A percentile compares a stretch with the other conserved stretches of the same genome.
phyloP scores from a whole-genome alignment of 2,329 filamentous ascomycete genomes.

The Macroventuria anomochaeta region DNA sequence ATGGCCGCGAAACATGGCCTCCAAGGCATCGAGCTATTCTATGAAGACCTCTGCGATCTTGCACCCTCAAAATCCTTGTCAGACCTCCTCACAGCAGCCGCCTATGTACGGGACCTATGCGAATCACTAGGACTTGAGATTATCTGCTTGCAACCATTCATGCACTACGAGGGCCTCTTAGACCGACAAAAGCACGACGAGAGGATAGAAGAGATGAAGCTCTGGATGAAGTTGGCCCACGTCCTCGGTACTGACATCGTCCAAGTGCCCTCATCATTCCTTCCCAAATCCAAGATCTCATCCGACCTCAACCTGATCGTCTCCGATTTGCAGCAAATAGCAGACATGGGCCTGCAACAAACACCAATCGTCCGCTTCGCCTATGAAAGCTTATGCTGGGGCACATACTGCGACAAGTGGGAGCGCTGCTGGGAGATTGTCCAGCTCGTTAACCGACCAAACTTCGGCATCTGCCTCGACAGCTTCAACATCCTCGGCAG shows the following conservation, averaged over 20 bases:
- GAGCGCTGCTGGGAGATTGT: slow-evolving; percentile 75
- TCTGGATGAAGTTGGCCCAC: slow-evolving; percentile 73
- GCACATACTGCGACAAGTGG: slow-evolving; percentile 74
- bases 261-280: slow-evolving; percentile 75
- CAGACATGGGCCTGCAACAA: slow-evolving; percentile 69
- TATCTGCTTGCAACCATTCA: slow-evolving; percentile 77
- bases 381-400: slow-evolving; percentile 77
- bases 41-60: slow-evolving; percentile 74
- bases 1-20: slow-evolving; percentile 70
- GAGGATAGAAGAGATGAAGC: slow-evolving; percentile 66
- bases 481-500: slow-evolving; percentile 78
- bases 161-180: slow-evolving; percentile 76
- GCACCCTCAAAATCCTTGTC: slow-evolving; percentile 55
- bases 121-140: slow-evolving; percentile 62
- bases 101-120: slow-evolving; percentile 64
- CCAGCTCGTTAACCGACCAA: slow-evolving; percentile 66
- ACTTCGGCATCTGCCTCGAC: slow-evolving; percentile 79
- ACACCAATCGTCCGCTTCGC: slow-evolving; percentile 68
- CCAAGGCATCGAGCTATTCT: slow-evolving; percentile 76
- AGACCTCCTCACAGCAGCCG: slow-evolving; percentile 65
- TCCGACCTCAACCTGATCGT: slow-evolving; percentile 64
- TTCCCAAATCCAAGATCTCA: slow-evolving; percentile 60
- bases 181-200: slow-evolving; percentile 65
- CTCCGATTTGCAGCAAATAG: slow-evolving; percentile 67
- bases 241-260: slow-evolving; percentile 73